Evolutionary conservation across 2,329 filamentous ascomycete species (phyloP).

Genomic region (Myotisia sp.): DNA sequence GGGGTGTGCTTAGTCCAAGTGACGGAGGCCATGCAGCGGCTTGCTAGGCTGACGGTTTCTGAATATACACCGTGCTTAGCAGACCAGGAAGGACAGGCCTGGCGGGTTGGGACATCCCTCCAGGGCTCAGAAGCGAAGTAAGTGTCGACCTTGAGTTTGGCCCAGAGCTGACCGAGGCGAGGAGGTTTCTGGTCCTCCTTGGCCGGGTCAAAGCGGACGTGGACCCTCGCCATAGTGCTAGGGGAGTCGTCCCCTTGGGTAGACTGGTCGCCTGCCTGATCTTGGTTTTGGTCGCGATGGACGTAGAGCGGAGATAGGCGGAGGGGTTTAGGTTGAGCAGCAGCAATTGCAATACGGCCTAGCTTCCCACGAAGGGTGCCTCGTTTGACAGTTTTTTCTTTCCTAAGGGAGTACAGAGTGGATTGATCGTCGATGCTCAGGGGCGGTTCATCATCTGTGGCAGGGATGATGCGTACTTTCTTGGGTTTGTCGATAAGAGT

Average conservation of each 20-base stretch:
- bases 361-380: slow-evolving; percentile 43
- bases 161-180: slow-evolving; percentile 37
- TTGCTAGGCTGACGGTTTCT: slow-evolving; percentile 40
- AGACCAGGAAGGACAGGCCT: slow-evolving; percentile 25
- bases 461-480: slow-evolving; percentile 47
- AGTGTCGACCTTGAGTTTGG: slow-evolving; percentile 44
- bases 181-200: slow-evolving; percentile 39
- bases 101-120: slow-evolving; percentile 34
- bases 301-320: slow-evolving; percentile 29
- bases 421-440: slow-evolving; percentile 35
- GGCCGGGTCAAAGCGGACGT: slow-evolving; percentile 47
- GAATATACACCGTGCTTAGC: slow-evolving; percentile 39
- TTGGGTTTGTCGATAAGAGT: slow-evolving; percentile 38
- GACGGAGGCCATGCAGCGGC: slow-evolving; percentile 42
- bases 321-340: slow-evolving; percentile 44
- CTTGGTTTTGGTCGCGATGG: slow-evolving; percentile 15
- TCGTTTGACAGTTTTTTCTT: slow-evolving; percentile 47
- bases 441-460: slow-evolving; percentile 46
- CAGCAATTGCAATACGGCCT: slow-evolving; percentile 43
- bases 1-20: slow-evolving; percentile 40
- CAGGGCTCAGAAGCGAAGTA: slow-evolving; percentile 42
- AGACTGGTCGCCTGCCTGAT: slow-evolving; percentile 19
- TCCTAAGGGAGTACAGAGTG: slow-evolving; percentile 38
- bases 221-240: slow-evolving; percentile 41
- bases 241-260: slow-evolving; percentile 23